Conservation (phyloP, 2,329 filamentous ascomycete genomes). For the Aspergillus fijiensis region DNA sequence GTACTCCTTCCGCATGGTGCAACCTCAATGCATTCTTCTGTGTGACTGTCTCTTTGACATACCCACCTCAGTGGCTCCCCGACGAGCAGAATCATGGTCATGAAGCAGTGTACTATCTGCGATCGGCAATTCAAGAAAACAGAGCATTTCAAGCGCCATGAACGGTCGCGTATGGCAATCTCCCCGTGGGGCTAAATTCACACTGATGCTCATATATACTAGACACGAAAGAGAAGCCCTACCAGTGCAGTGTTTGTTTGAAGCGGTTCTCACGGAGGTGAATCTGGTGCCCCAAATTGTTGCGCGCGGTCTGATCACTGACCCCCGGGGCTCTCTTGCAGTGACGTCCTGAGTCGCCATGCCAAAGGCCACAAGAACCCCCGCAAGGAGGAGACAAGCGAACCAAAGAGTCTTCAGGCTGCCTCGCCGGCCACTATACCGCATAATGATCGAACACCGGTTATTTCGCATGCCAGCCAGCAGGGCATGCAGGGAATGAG, state of each 20-base stretch:
- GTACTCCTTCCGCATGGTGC: not conserved
- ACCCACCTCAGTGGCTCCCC: constrained; percentile 6
- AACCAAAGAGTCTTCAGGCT: constrained; percentile 34
- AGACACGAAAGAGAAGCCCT: constrained; percentile 58
- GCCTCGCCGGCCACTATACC: constrained; percentile 26
- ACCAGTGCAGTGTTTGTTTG: constrained; percentile 54
- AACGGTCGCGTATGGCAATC: constrained; percentile 52
- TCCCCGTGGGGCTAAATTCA: constrained; percentile 4
- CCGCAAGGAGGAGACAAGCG: constrained; percentile 11
- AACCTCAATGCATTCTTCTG: not conserved
- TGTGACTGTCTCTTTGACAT: not conserved
- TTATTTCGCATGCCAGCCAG: constrained; percentile 16
- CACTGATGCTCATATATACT: not conserved
- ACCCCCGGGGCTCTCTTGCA: constrained; percentile 20
- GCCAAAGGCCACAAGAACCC: constrained; percentile 50
- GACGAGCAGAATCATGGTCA: constrained; percentile 36
- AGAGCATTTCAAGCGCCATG: constrained; percentile 56
- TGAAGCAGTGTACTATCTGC: constrained; percentile 49
- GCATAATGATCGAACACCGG: constrained; percentile 27
- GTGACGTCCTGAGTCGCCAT: constrained; percentile 53
- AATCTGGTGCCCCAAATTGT: not conserved
- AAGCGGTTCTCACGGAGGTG: constrained; percentile 57
- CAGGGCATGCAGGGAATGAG: constrained; percentile 17
- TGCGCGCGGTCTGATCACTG: not conserved
- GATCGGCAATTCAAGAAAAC: constrained; percentile 57